These are phyloP conservation scores for Fraxinus velutina DNA, from an alignment of 305 asterid species.

Conservation along the genomic window DNA sequence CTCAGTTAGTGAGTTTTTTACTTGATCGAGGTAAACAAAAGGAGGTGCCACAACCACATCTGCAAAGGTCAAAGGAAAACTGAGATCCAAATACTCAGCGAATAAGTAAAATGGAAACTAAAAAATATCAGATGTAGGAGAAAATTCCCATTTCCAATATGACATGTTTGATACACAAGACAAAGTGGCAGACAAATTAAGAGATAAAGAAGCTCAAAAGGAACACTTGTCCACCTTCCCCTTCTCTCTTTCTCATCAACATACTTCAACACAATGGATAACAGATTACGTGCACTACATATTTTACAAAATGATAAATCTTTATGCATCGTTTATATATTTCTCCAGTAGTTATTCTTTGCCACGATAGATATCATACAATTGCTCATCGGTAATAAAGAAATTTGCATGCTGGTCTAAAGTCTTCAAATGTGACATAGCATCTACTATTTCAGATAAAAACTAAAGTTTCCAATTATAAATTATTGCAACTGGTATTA, in stretches of 20 bases:
- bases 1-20: constrained; percentile 56
- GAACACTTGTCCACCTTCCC: not conserved
- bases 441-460: not conserved
- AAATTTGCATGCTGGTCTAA: not conserved
- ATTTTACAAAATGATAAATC: not conserved
- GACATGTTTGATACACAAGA: not conserved
- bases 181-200: not conserved
- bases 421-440: not conserved
- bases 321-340: not conserved
- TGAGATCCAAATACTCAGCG: not conserved
- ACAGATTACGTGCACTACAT: not conserved
- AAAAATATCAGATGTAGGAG: not conserved
- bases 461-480: not conserved
- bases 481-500: not conserved
- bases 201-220: not conserved
- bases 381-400: not conserved
- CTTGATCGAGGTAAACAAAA: constrained; percentile 83
- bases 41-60: constrained; percentile 94
- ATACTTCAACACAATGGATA: not conserved
- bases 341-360: not conserved
- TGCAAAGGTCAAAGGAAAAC: constrained; percentile 34
- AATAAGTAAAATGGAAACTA: not conserved
- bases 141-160: not conserved
- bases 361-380: not conserved
- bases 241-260: not conserved